A percentile compares a stretch with the other conserved stretches of the same genome.
These are phyloP conservation scores for Monilinia fructigena DNA, from an alignment of 2,329 filamentous ascomycete species.

Conservation along the genomic window DNA sequence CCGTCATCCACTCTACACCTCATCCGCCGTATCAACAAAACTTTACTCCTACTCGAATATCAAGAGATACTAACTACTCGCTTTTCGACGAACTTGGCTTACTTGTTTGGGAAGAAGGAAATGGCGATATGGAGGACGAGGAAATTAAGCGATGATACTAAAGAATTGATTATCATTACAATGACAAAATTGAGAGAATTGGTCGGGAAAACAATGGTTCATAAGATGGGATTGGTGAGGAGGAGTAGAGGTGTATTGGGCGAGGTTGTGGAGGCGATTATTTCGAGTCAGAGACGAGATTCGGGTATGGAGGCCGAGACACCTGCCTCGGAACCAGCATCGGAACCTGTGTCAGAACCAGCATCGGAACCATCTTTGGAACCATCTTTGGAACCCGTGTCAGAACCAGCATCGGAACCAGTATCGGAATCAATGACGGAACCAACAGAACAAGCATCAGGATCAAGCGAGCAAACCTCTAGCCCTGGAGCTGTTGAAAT, in stretches of 20 bases:
- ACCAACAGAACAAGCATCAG: background rate
- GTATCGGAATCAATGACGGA: background rate
- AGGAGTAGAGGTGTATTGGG: slow-evolving; percentile 19
- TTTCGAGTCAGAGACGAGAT: slow-evolving; percentile 15
- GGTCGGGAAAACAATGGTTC: slow-evolving; percentile 21
- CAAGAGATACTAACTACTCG: slow-evolving; percentile 20
- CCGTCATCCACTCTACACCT: slow-evolving; percentile 10
- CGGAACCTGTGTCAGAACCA: background rate
- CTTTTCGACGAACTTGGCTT: slow-evolving; percentile 19
- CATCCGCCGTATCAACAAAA: slow-evolving; percentile 15
- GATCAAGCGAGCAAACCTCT: background rate
- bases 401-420: background rate
- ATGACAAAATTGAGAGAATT: slow-evolving; percentile 22
- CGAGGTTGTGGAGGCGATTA: slow-evolving; percentile 12
- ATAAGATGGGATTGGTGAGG: slow-evolving; percentile 18
- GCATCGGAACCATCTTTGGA: background rate
- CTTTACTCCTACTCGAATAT: slow-evolving; percentile 14
- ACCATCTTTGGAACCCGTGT: background rate
- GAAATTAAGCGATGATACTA: slow-evolving; percentile 19
- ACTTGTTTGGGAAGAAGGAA: slow-evolving; percentile 22
- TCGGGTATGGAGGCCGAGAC: background rate
- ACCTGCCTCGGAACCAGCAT: background rate
- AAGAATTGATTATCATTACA: slow-evolving; percentile 19
- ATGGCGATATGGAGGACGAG: slow-evolving; percentile 19
- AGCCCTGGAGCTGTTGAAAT: slow-evolving; percentile 4